Base-by-base conservation (phyloP, 352 stramenopile species). In the Phytophthora chlamydospora region DNA sequence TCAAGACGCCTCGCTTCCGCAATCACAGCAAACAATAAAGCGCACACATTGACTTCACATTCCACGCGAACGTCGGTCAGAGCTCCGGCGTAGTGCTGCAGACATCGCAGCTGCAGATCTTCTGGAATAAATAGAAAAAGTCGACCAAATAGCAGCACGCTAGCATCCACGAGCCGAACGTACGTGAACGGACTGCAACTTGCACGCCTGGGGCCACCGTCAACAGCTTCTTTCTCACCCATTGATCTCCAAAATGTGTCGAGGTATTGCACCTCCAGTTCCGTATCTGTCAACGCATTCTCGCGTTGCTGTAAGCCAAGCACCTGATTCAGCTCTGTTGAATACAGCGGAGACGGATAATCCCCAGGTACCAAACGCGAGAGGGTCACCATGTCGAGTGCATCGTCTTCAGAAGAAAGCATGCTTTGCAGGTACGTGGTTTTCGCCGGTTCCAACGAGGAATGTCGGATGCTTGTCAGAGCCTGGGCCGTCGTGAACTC, bases 221-320 rank as follows among this genome's bases (percentile, higher is more conserved):
- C 55, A 17, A 58, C 36, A 33, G 34, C 34, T 7, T 78, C 61
- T 31, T 60, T 67, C 36, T 84, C 71, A 50, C 60, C 76, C 8
- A 74, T 66, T 6, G 78, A 63, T 5, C 68, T 66, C 80, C 76
- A 85, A 62, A 92, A 94, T 4, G 75, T 83, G 56, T 96, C 87
- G 12, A 90, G 54, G 60, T 95, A 94, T 70, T 93, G 84, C 4
- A 93, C 71, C 44, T 96, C 88, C 5, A 96, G 61, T 44, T 96
- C 88, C 12, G 78, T 91, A 61, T 96, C 88, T 2, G 82, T 91
- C 5, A 96, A 71, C 10, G 84, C 75, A 19, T 89, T 91, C 45
- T 91, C 85, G 5, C 58, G 71, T 49, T 89, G 85, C 17, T 87
- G 68, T 16, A 96, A 64, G 11, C 73, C 74, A 14, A 96, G 68